Percentiles rank a stretch among this genome's conserved stretches.
phyloP scores from a whole-genome alignment of 1,139 yeast genomes.

The Debaryomycetaceae sp. region DNA sequence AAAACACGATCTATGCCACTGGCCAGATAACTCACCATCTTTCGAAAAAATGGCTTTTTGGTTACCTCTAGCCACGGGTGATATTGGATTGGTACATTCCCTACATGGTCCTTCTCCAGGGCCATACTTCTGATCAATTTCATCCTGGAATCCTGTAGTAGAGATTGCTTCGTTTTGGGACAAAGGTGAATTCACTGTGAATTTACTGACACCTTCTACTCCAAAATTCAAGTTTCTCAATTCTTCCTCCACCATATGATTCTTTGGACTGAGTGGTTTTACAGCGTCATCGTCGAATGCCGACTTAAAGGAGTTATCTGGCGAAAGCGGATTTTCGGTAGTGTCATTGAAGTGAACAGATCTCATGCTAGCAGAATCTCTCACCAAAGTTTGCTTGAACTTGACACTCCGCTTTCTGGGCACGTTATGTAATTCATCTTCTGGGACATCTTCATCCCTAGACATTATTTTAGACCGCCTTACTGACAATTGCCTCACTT shows the following conservation, averaged over 20 bases:
- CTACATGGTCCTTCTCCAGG: conserved; percentile 79
- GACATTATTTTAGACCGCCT: conserved; percentile 13
- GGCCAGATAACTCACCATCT: conserved; percentile 81
- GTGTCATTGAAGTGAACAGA: neutral
- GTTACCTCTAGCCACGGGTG: conserved; percentile 40
- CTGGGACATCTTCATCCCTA: neutral
- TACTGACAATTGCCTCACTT: conserved; percentile 24
- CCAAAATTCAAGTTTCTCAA: conserved; percentile 24
- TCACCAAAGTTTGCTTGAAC: neutral
- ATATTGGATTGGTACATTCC: conserved; percentile 49
- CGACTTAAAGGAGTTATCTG: neutral
- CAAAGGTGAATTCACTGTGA: neutral
- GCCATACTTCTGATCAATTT: conserved; percentile 19
- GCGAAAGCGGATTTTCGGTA: neutral
- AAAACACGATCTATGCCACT: conserved; percentile 92
- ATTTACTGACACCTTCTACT: conserved; percentile 2
- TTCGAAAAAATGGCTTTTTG: conserved; percentile 61
- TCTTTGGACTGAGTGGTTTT: conserved; percentile 32
- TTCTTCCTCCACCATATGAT: conserved; percentile 29
- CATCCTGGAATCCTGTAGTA: neutral
- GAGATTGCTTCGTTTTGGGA: neutral
- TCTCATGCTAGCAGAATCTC: neutral
- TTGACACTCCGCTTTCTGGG: neutral
- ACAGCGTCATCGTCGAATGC: conserved; percentile 4
- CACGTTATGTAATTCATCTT: no score